phyloP scores from a whole-genome alignment of 2,329 filamentous ascomycete species.

The Grosmannia clavigera region DNA sequence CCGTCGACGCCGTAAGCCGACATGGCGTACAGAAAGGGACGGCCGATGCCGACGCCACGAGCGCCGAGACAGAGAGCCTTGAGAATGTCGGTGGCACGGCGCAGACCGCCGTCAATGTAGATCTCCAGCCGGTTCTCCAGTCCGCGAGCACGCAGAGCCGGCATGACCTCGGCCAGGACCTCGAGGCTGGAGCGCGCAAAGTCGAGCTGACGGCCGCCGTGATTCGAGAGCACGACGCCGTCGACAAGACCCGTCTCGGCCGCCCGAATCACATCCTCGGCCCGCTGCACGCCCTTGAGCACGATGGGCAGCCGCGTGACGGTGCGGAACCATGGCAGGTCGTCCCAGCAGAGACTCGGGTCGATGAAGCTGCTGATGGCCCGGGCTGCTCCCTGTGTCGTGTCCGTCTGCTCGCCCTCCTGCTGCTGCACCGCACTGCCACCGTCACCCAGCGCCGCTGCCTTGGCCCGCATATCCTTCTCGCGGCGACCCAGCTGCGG shows the following conservation, averaged over 20 bases:
- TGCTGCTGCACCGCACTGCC: conserved; percentile 79
- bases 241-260: conserved; percentile 62
- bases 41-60: conserved; percentile 81
- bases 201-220: conserved; percentile 89
- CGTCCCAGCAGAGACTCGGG: conserved; percentile 82
- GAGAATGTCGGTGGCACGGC: conserved; percentile 84
- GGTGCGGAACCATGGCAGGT: conserved; percentile 82
- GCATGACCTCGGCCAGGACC: conserved; percentile 86
- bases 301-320: conserved; percentile 94
- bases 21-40: conserved; percentile 96
- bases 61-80: conserved; percentile 92
- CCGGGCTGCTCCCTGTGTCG: conserved; percentile 79
- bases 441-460: conserved; percentile 47
- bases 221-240: conserved; percentile 89
- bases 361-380: conserved; percentile 97
- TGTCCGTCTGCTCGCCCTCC: conserved; percentile 62
- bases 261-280: conserved; percentile 88
- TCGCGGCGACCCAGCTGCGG: conserved; percentile 89
- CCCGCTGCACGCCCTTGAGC: conserved; percentile 90
- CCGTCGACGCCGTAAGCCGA: conserved; percentile 76
- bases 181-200: conserved; percentile 83
- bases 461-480: conserved; percentile 96
- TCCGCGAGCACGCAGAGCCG: conserved; percentile 61
- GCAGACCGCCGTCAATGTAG: conserved; percentile 81
- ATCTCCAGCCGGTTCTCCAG: conserved; percentile 71